phyloP scores from a whole-genome alignment of 352 stramenopile genomes.

The Plasmopara halstedii region DNA sequence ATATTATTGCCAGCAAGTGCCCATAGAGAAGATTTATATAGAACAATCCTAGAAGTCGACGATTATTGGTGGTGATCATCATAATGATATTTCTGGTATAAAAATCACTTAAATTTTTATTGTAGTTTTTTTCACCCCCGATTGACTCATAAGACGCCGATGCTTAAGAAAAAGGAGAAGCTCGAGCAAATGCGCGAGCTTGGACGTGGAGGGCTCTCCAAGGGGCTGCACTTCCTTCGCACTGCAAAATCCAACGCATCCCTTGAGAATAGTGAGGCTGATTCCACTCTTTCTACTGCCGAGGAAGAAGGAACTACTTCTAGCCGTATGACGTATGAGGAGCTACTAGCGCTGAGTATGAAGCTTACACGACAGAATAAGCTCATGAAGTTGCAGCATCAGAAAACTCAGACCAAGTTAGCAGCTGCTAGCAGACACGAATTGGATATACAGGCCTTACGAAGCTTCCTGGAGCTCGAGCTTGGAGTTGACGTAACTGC shows the following conservation, averaged over 20 bases:
- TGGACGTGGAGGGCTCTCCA: conserved; percentile 58
- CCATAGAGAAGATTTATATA: no score
- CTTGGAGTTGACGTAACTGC: conserved; percentile 61
- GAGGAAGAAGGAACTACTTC: conserved; percentile 7
- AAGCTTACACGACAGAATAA: conserved; percentile 87
- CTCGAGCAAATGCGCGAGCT: conserved; percentile 86
- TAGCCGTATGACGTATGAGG: conserved; percentile 65
- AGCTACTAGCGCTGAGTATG: conserved; percentile 78
- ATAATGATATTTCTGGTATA: no score
- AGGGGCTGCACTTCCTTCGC: conserved; percentile 75
- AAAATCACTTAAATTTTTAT: no score
- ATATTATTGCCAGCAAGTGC: no score
- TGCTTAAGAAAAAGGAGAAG: conserved; percentile 83
- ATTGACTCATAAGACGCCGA: conserved; percentile 19
- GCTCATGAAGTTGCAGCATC: conserved; percentile 77
- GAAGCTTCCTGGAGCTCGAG: conserved; percentile 49
- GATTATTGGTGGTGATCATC: no score
- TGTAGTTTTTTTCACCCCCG: no score
- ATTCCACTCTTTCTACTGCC: neutral
- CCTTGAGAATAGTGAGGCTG: conserved; percentile 12
- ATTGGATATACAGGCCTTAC: conserved; percentile 39
- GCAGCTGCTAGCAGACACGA: conserved; percentile 28
- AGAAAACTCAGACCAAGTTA: conserved; percentile 61
- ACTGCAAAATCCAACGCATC: conserved; percentile 16
- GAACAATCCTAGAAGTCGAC: no score